These are phyloP conservation scores for Saksenaea oblongispora DNA, from an alignment of 371 early-diverging fungal genomes.

Conservation along the genomic window DNA sequence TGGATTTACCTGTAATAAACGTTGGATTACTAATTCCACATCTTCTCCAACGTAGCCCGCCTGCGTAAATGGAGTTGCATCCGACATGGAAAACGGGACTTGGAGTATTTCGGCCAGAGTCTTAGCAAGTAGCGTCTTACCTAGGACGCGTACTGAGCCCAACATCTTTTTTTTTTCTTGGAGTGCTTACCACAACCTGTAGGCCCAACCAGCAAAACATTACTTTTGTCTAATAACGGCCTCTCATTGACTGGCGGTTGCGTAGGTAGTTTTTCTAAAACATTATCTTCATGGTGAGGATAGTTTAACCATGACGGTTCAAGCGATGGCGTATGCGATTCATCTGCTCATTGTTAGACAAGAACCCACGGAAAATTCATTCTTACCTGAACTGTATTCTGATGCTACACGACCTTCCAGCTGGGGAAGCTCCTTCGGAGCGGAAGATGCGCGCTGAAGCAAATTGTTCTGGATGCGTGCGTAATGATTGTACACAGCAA, in stretches of 20 bases:
- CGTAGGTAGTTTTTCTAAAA: not conserved
- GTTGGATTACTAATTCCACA: conserved; percentile 85
- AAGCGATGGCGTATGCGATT: not conserved
- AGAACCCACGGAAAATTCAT: not conserved
- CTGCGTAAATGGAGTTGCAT: conserved; percentile 92
- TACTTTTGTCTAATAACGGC: conserved; percentile 86
- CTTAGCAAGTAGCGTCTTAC: conserved; percentile 84
- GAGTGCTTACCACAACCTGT: conserved; percentile 75
- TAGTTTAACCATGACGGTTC: not conserved
- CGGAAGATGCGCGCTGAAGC: not conserved
- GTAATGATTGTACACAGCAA: conserved; percentile 84
- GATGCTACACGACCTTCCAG: not conserved
- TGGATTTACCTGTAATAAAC: conserved; percentile 78
- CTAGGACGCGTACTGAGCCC: conserved; percentile 15
- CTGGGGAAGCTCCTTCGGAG: not conserved
- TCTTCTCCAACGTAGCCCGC: conserved; percentile 96
- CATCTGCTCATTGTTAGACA: not conserved
- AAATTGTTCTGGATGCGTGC: conserved; percentile 68
- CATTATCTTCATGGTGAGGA: not conserved
- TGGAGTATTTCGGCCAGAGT: conserved; percentile 84
- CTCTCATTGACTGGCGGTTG: not conserved
- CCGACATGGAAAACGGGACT: conserved; percentile 92
- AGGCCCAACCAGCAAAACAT: conserved; percentile 85
- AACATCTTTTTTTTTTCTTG: not conserved
- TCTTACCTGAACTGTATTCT: not conserved